These are phyloP conservation scores for Tylopilus plumbeoviolaceoides DNA, from an alignment of 768 basidiomycete species.

Conservation along the genomic window DNA sequence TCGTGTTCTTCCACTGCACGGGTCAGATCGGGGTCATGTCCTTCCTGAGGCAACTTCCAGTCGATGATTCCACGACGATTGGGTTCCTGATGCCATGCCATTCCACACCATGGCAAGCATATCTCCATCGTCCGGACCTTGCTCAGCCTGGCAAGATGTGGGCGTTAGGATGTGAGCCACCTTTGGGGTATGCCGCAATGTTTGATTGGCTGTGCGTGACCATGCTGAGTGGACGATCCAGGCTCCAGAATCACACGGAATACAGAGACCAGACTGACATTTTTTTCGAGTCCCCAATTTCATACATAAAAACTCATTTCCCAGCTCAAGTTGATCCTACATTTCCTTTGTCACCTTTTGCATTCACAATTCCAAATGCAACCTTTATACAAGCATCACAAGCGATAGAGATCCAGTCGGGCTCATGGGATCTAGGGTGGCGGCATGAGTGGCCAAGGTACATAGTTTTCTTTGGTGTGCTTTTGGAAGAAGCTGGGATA, in stretches of 20 bases:
- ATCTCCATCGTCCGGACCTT: slow-evolving; percentile 71
- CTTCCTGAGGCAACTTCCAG: slow-evolving; percentile 55
- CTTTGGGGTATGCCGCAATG: slow-evolving; percentile 58
- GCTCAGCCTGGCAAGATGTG: slow-evolving; percentile 57
- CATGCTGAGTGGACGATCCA: slow-evolving; percentile 20
- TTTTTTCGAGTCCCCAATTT: slow-evolving; percentile 70
- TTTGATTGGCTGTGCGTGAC: background rate
- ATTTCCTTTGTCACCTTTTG: slow-evolving; percentile 63
- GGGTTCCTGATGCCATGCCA: slow-evolving; percentile 96
- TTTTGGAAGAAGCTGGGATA: slow-evolving; percentile 55
- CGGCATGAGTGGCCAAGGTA: slow-evolving; percentile 77
- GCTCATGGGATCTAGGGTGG: slow-evolving; percentile 41
- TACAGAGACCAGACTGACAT: slow-evolving; percentile 81
- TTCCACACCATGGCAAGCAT: slow-evolving; percentile 89
- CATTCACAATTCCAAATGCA: slow-evolving; percentile 47
- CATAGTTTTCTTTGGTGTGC: slow-evolving; percentile 77
- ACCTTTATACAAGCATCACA: slow-evolving; percentile 21
- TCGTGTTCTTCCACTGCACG: slow-evolving; percentile 69
- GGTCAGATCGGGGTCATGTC: slow-evolving; percentile 76
- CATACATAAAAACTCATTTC: slow-evolving; percentile 66
- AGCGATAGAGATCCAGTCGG: slow-evolving; percentile 26
- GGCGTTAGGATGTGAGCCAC: slow-evolving; percentile 93
- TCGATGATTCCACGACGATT: slow-evolving; percentile 50
- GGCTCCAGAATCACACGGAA: slow-evolving; percentile 41
- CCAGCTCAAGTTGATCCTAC: slow-evolving; percentile 54